A percentile compares a stretch with the other conserved stretches of the same genome.
Conservation (phyloP, 805 yeast species). For the Starmera caribaea region DNA sequence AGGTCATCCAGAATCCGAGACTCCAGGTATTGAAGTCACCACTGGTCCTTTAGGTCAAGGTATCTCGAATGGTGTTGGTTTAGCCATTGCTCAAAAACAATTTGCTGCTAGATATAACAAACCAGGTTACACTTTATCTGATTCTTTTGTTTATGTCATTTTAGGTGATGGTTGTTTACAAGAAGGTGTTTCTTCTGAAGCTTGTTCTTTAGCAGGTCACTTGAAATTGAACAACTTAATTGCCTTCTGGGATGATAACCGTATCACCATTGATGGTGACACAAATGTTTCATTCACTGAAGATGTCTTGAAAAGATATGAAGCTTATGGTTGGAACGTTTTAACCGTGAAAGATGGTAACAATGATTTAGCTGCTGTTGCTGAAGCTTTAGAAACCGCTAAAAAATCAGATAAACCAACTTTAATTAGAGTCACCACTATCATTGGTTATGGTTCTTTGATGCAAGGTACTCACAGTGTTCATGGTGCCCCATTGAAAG, state of each 20-base stretch:
- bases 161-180: slow-evolving; percentile 96
- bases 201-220: slow-evolving; percentile 93
- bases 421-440: slow-evolving; percentile 78
- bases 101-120: slow-evolving; percentile 90
- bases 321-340: slow-evolving; percentile 93
- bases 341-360: slow-evolving; percentile 72
- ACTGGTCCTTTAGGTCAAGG: slow-evolving; percentile 99
- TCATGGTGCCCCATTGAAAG: slow-evolving; percentile 93
- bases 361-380: slow-evolving; percentile 61
- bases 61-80: slow-evolving; percentile 90
- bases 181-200: slow-evolving; percentile 97
- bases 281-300: slow-evolving; percentile 89
- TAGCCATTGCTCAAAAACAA: slow-evolving; percentile 90
- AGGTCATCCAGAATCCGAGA: slow-evolving; percentile 93
- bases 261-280: slow-evolving; percentile 92
- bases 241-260: slow-evolving; percentile 94
- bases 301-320: slow-evolving; percentile 75
- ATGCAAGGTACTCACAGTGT: slow-evolving; percentile 82
- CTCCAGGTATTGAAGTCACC: slow-evolving; percentile 93
- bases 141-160: slow-evolving; percentile 69
- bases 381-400: slow-evolving; percentile 72
- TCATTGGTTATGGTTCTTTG: slow-evolving; percentile 90
- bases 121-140: slow-evolving; percentile 65
- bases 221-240: slow-evolving; percentile 86
- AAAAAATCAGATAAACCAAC: slow-evolving; percentile 83